A percentile compares a stretch with the other conserved stretches of the same genome.
These are phyloP conservation scores for Tulasnella sp. DNA, from an alignment of 768 basidiomycete genomes.

Conservation along the genomic window DNA sequence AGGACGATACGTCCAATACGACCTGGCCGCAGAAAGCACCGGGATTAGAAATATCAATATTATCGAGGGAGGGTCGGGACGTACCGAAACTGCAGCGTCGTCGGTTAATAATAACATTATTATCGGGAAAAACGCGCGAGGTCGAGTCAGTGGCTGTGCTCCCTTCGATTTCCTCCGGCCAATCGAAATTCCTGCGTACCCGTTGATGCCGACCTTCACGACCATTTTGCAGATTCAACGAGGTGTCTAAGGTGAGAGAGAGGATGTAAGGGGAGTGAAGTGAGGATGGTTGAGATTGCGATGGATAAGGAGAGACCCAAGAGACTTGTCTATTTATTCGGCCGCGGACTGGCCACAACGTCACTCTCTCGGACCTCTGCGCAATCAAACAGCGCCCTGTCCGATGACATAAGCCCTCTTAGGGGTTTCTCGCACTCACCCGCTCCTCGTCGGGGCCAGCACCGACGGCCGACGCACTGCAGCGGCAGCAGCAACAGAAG, in stretches of 20 bases:
- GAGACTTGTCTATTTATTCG: background rate
- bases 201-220: background rate
- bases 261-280: background rate
- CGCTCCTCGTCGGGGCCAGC: background rate
- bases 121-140: background rate
- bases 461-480: background rate
- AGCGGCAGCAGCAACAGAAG: too few relatives aligned
- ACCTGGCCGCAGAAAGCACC: constrained; percentile 43
- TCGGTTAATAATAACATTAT: background rate
- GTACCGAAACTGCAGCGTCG: background rate
- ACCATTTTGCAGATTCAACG: background rate
- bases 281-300: background rate
- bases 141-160: background rate
- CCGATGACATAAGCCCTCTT: background rate
- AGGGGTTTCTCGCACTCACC: too few relatives aligned
- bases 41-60: background rate
- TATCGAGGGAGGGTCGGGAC: background rate
- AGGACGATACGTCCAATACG: constrained; percentile 99
- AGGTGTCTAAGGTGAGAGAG: background rate
- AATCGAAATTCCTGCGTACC: background rate
- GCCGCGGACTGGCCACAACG: background rate
- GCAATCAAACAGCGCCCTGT: background rate
- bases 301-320: background rate
- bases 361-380: background rate
- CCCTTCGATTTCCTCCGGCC: background rate